Base-by-base conservation (phyloP, 345 rosid species). In the Bruguiera gymnorhiza region DNA sequence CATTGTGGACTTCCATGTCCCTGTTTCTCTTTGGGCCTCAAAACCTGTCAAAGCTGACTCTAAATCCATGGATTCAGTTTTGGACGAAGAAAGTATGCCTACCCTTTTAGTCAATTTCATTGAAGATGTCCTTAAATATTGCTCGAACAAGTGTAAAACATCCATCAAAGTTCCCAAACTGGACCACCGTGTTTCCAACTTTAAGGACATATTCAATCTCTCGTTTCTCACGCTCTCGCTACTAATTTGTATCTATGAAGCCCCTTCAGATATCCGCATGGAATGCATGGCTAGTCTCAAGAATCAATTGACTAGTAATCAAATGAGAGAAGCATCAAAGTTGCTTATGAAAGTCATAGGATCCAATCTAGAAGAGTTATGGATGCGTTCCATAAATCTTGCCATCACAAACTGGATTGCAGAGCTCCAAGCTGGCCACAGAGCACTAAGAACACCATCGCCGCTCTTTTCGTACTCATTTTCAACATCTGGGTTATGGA, bases 341-440 rank as follows among this genome's bases (percentile, higher is more conserved):
- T 30, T 64, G 66, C 96, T 93, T 5, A 83, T 91, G 96, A 80
- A 76, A 34, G 80, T 80, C 37, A 64, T 93, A 29, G 97, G 97
- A 27, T 82, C 94, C 2, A 93, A 91, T 61, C 73, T 93, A 6
- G 98, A 91, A 70, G 97, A 88, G 73, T 88, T 84, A 57, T 91
- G 98, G 97, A 91, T 91, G 91, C 77, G 94, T 65, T 85, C 98
- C 1, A 11, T 91, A 21, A 89, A 91, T 70, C 98, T 93, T 43
- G 94, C 97, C 0, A 86, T 89, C 43, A 93, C 96, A 31, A 91
- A 87, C 56, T 91, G 96, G 97, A 86, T 87, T 50, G 62, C 68
- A 1, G 96, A 93, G 85, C 60, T 81, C 13, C 82, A 71, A 62
- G 81, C 84, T 20, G 54, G 43, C 6, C 64, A 56, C 61, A 79